A percentile compares a stretch with the other conserved stretches of the same genome.
Conservation (phyloP, 345 rosid species). For the Mercurialis annua region DNA sequence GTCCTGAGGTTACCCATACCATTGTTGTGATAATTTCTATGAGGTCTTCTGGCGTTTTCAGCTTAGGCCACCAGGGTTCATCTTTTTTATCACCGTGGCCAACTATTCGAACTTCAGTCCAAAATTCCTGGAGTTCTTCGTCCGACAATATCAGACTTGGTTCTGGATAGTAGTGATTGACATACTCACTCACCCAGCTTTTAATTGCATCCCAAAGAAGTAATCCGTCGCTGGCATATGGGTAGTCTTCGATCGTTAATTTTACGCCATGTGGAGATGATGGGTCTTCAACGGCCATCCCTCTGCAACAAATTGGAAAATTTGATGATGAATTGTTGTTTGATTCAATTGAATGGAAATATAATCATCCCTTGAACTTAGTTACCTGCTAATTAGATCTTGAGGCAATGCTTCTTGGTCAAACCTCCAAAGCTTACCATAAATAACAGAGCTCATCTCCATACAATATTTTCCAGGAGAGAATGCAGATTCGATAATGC, state of each 20-base stretch:
- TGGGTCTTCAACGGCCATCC: constrained; percentile 53
- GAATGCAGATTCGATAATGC: constrained; percentile 61
- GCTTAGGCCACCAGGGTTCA: constrained; percentile 49
- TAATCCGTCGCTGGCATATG: constrained; percentile 58
- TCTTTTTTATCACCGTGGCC: constrained; percentile 58
- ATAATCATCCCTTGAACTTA: too few species aligned
- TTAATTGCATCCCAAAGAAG: constrained; percentile 42
- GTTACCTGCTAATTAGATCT: constrained; percentile 51
- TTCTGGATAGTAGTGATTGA: constrained; percentile 45
- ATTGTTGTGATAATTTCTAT: constrained; percentile 39
- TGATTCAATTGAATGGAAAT: too few species aligned
- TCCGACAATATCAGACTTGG: constrained; percentile 29
- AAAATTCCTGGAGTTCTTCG: constrained; percentile 56
- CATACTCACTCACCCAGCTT: constrained; percentile 44
- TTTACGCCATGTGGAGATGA: constrained; percentile 47
- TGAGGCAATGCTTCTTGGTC: constrained; percentile 49
- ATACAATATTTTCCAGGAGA: constrained; percentile 51
- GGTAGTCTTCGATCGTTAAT: constrained; percentile 53
- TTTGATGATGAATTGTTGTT: too few species aligned
- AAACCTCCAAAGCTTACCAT: constrained; percentile 50
- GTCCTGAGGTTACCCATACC: constrained; percentile 45
- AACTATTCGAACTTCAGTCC: constrained; percentile 43
- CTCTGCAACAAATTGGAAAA: constrained; percentile 24
- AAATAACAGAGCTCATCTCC: constrained; percentile 55
- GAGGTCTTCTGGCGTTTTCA: constrained; percentile 30